Evolutionary conservation across 2,329 filamentous ascomycete species (phyloP).

Genomic region (Neofusicoccum parvum): DNA sequence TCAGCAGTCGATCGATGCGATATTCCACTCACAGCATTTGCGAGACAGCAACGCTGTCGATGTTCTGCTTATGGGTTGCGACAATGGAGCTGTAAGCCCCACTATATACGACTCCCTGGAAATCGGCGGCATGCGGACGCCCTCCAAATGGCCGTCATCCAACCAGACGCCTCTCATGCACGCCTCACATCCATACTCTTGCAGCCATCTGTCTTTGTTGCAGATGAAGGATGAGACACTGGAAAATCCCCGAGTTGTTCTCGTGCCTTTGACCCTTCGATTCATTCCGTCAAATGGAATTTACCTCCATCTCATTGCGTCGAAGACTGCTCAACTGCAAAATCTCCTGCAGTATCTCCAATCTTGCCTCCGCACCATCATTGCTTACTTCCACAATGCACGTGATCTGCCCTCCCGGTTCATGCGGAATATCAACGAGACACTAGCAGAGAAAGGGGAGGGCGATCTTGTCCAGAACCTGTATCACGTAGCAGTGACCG

Average conservation of each 20-base stretch:
- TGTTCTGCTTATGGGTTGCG: constrained; percentile 73
- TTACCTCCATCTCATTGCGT: constrained; percentile 80
- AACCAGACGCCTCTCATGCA: constrained; percentile 59
- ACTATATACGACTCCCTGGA: constrained; percentile 85
- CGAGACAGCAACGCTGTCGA: constrained; percentile 75
- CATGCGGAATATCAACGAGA: constrained; percentile 74
- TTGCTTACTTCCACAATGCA: constrained; percentile 79
- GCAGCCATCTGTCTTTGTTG: constrained; percentile 75
- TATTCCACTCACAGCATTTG: constrained; percentile 50
- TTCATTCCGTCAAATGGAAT: constrained; percentile 79
- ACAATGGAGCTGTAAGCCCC: constrained; percentile 71
- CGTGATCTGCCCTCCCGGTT: constrained; percentile 79
- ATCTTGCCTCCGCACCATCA: constrained; percentile 77
- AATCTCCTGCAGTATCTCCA: constrained; percentile 83
- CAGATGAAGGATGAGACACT: constrained; percentile 45
- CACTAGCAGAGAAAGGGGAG: constrained; percentile 66
- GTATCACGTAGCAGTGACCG: constrained; percentile 83
- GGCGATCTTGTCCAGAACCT: constrained; percentile 73
- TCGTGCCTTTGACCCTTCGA: constrained; percentile 75
- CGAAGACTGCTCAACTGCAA: constrained; percentile 83
- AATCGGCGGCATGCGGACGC: constrained; percentile 67
- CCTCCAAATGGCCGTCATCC: constrained; percentile 43
- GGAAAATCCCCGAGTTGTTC: constrained; percentile 30
- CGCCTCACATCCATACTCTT: constrained; percentile 70
- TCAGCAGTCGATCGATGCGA: constrained; percentile 43